These are phyloP conservation scores for Rutstroemia sp. DNA, from an alignment of 2,329 filamentous ascomycete species.

Conservation along the genomic window DNA sequence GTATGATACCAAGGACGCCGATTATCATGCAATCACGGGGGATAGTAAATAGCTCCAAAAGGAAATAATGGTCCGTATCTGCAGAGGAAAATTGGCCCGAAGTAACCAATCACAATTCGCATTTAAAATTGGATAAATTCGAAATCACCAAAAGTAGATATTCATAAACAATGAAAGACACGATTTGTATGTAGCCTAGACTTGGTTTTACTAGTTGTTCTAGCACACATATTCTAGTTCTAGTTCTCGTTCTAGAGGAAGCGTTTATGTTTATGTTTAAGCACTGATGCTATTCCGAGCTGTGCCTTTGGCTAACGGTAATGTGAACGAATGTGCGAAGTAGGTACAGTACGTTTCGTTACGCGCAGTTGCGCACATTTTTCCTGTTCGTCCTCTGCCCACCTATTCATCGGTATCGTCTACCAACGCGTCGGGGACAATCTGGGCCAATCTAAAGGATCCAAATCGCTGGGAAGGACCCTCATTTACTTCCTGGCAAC, in stretches of 20 bases:
- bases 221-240: no score
- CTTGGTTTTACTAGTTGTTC: no score
- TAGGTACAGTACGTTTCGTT: no score
- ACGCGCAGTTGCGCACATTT: not conserved
- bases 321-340: no score
- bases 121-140: not conserved
- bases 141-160: not conserved
- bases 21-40: constrained; percentile 7
- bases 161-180: not conserved
- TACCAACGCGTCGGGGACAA: not conserved
- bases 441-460: constrained; percentile 6
- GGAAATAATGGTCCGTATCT: constrained; percentile 1
- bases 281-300: not conserved
- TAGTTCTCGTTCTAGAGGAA: no score
- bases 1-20: constrained; percentile 5
- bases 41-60: not conserved
- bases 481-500: not conserved
- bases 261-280: not conserved
- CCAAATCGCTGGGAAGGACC: constrained; percentile 1
- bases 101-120: not conserved
- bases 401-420: not conserved
- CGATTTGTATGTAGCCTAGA: not conserved
- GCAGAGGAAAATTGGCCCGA: not conserved
- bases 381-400: not conserved
- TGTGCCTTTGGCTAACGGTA: not conserved